A percentile compares a stretch with the other conserved stretches of the same genome.
phyloP scores from a whole-genome alignment of 352 stramenopile species.

The Pseudoperonospora humuli region DNA sequence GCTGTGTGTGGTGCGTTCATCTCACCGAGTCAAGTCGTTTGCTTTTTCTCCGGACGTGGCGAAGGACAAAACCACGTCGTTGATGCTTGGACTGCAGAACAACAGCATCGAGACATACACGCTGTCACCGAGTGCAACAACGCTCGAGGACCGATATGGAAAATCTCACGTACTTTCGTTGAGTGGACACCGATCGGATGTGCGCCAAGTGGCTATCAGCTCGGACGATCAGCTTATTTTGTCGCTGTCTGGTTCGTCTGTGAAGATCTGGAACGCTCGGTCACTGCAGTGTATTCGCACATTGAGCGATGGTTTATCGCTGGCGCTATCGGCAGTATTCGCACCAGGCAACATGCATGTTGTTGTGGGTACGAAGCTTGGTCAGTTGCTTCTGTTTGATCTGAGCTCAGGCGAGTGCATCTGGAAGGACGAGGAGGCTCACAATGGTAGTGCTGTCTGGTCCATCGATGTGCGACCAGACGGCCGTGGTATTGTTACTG shows the following conservation, averaged over 20 bases:
- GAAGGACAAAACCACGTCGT: constrained; percentile 70
- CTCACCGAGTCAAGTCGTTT: constrained; percentile 85
- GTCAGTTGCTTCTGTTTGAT: constrained; percentile 91
- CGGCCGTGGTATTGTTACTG: constrained; percentile 90
- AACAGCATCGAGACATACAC: constrained; percentile 89
- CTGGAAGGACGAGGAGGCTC: constrained; percentile 78
- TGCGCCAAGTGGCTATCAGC: constrained; percentile 83
- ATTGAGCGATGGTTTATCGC: constrained; percentile 64
- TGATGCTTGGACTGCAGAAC: constrained; percentile 87
- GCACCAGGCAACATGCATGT: constrained; percentile 95
- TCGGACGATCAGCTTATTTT: constrained; percentile 88
- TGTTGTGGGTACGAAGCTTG: constrained; percentile 95
- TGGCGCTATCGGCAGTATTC: constrained; percentile 92
- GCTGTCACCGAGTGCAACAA: constrained; percentile 39
- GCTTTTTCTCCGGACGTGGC: constrained; percentile 76
- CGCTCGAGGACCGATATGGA: constrained; percentile 60
- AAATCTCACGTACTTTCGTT: constrained; percentile 68
- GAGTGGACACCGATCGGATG: constrained; percentile 88
- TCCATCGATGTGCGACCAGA: constrained; percentile 92
- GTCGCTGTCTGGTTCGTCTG: constrained; percentile 71
- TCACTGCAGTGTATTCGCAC: constrained; percentile 89
- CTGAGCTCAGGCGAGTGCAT: constrained; percentile 93
- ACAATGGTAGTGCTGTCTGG: constrained; percentile 94
- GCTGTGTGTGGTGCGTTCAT: constrained; percentile 75
- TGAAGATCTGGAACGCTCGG: constrained; percentile 91